Evolutionary conservation across 2,329 filamentous ascomycete species (phyloP).

Genomic region (Fusarium hainanense): DNA sequence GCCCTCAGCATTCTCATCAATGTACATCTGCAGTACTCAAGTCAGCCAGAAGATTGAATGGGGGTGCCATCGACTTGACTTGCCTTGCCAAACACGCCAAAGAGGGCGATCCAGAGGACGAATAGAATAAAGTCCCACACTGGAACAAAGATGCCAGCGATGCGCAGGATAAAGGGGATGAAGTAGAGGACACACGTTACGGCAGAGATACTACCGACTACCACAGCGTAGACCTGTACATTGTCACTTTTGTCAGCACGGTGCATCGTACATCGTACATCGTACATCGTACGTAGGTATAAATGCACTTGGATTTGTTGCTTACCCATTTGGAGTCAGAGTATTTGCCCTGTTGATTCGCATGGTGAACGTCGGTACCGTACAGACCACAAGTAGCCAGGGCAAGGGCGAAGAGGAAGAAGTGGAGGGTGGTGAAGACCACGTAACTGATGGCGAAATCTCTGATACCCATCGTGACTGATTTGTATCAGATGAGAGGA

Average conservation of each 20-base stretch:
- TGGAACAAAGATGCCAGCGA: constrained; percentile 63
- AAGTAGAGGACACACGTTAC: constrained; percentile 74
- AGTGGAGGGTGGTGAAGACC: constrained; percentile 71
- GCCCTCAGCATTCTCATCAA: constrained; percentile 73
- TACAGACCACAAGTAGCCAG: constrained; percentile 84
- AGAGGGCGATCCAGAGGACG: constrained; percentile 82
- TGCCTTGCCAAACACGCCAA: constrained; percentile 82
- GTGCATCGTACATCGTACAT: background rate
- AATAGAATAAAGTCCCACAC: constrained; percentile 78
- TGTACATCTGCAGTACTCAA: constrained; percentile 68
- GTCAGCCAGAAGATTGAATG: constrained; percentile 11
- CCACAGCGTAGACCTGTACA: constrained; percentile 74
- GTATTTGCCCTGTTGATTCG: constrained; percentile 61
- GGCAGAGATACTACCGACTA: constrained; percentile 73
- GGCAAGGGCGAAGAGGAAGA: constrained; percentile 80
- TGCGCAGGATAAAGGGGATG: constrained; percentile 68
- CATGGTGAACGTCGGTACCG: constrained; percentile 71
- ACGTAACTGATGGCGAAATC: constrained; percentile 61
- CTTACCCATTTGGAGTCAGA: constrained; percentile 77
- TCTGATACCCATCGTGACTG: constrained; percentile 56
- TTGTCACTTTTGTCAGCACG: constrained; percentile 20
- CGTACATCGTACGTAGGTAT: background rate
- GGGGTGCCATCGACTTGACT: constrained; percentile 31
- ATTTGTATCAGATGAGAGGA: constrained; percentile 8
- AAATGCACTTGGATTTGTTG: background rate